Evolutionary conservation across 2,329 filamentous ascomycete species (phyloP), one percentile per base, ranked within the genome.

Genomic region (Boeremia exigua): DNA sequence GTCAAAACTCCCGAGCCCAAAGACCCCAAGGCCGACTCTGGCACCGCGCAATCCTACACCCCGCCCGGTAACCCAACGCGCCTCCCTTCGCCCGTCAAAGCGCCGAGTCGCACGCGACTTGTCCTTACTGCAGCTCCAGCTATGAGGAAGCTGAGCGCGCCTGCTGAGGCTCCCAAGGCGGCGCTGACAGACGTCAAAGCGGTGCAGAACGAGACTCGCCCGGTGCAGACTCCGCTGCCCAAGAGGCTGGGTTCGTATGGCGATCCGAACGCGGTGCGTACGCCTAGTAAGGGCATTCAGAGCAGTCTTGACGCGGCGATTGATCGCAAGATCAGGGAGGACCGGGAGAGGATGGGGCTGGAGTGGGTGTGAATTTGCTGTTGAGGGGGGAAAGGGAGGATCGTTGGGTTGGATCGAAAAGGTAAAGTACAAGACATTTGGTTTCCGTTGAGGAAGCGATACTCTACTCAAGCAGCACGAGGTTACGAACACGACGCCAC

Each of bases 311-410:
- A 69, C 37, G 19, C 23, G 1, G 67, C 66, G 8, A 72, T 72
- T 56, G 67, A 72, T 59, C 48, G 44, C 19, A 69, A 68, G 58
- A 66, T 71, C 40, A 59, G 47, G 2, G 64, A 65, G 17, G 61
- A 70, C 36, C 45, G 47, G 34, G 47, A 43, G 47, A 54, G 45
- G 4, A 58, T 61, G 9, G 49, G 47, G 19, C 5, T 23, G 8
- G 28, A 28, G 15, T 43, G 40, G 40, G 30, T 43, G 42, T 52
- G 19, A 33, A 14, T 29, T 12, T 49, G 54, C 36, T 59, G 14
- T 52, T 42, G 8, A 59, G 56, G 10, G 6, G n/a, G 28, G 4
- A 30, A 12, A 23, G 33, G 15, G 6, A 30, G 12, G 27, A n/a
- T 23, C 19, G 19, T 23, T 23, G 19, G 5, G 3, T 23, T 23